A percentile compares a stretch with the other conserved stretches of the same genome.
Evolutionary conservation across 306 rosid genomes (phyloP).

Genomic region (Dalbergia cultrata): DNA sequence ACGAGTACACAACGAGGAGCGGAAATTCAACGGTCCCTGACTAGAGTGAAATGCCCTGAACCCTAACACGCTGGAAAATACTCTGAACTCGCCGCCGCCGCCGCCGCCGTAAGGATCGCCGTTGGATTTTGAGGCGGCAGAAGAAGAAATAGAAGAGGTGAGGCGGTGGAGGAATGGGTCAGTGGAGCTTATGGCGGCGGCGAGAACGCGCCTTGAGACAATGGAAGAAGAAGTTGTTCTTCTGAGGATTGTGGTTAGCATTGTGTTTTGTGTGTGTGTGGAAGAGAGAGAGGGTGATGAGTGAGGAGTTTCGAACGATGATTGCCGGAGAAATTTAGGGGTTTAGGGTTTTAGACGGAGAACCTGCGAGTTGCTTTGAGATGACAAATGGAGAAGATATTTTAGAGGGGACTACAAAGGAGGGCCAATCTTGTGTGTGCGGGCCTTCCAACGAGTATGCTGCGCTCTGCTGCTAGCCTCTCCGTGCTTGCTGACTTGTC

Average conservation of each 20-base stretch:
- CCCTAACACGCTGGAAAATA: conserved; percentile 27
- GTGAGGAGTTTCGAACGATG: neutral
- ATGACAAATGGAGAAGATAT: neutral
- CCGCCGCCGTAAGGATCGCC: conserved; percentile 14
- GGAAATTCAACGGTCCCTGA: conserved; percentile 61
- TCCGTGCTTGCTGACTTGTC: neutral
- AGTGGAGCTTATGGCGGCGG: conserved; percentile 60
- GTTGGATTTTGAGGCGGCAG: conserved; percentile 11
- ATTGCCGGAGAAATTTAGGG: conserved; percentile 34
- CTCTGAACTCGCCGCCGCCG: conserved; percentile 28
- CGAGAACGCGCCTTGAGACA: conserved; percentile 50
- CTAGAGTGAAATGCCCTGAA: conserved; percentile 58
- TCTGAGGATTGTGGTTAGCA: conserved; percentile 60
- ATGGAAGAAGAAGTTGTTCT: conserved; percentile 49
- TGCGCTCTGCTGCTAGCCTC: neutral
- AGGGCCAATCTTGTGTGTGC: conserved; percentile 28
- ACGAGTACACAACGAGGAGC: conserved; percentile 56
- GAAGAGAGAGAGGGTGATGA: neutral
- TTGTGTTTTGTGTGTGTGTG: conserved; percentile 6
- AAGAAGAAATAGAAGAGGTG: conserved; percentile 28
- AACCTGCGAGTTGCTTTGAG: neutral
- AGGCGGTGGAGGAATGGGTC: conserved; percentile 42
- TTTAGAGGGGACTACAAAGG: neutral
- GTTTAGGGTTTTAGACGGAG: conserved; percentile 51
- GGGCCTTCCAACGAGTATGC: neutral